Percentiles rank a stretch among this genome's conserved stretches.
phyloP scores from a whole-genome alignment of 169 alveolate genomes.

The Theileria sp. region DNA sequence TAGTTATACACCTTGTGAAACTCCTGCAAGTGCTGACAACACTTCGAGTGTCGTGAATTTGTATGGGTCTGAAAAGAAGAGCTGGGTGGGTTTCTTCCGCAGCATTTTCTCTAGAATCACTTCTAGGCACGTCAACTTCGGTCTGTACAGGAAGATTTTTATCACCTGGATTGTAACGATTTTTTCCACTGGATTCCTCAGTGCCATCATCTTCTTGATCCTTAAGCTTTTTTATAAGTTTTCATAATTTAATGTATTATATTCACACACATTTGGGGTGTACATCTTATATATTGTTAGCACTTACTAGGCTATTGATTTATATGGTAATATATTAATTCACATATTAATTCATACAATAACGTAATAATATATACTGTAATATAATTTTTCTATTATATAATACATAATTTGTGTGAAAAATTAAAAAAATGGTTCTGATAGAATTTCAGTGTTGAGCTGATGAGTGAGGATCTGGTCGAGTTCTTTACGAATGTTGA shows the following conservation, averaged over 20 bases:
- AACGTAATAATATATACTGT: not conserved
- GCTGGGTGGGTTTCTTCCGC: not conserved
- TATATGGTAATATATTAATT: not conserved
- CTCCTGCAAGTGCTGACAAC: not conserved
- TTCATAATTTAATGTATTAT: not conserved
- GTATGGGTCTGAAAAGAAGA: not conserved
- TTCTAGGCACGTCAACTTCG: conserved; percentile 49
- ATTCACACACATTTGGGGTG: not conserved
- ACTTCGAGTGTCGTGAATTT: not conserved
- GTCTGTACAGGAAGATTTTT: conserved; percentile 58
- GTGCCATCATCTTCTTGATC: conserved; percentile 17
- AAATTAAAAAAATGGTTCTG: conserved; percentile 5
- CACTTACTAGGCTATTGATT: too few species aligned
- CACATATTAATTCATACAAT: not conserved
- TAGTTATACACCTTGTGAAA: not conserved
- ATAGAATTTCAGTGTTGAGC: conserved; percentile 17
- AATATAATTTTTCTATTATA: not conserved
- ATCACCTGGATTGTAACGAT: conserved; percentile 65
- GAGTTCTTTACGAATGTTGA: conserved; percentile 51
- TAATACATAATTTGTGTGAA: not conserved
- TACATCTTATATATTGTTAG: too few species aligned
- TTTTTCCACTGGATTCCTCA: conserved; percentile 46
- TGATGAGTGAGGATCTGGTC: conserved; percentile 44
- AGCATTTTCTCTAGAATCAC: conserved; percentile 18
- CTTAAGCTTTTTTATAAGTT: not conserved